These are phyloP conservation scores for Phoma herbarum DNA, from an alignment of 2,329 filamentous ascomycete genomes.

Conservation along the genomic window DNA sequence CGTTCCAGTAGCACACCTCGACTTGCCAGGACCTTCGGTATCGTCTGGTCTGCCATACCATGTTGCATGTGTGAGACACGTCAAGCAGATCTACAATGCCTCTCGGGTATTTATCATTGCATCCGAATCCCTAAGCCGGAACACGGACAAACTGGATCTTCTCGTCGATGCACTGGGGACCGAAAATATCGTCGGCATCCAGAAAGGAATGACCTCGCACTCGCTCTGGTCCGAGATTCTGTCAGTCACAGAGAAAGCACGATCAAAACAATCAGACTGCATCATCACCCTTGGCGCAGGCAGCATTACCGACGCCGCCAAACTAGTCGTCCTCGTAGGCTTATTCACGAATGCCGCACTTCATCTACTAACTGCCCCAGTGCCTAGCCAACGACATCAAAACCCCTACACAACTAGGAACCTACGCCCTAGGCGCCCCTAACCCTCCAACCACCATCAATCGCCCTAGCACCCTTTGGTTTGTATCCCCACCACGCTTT, in stretches of 20 bases:
- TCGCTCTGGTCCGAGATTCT: conserved; percentile 64
- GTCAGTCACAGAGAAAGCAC: conserved; percentile 56
- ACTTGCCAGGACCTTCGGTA: conserved; percentile 51
- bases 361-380: conserved; percentile 29
- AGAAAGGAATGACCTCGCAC: conserved; percentile 63
- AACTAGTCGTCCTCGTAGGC: conserved; percentile 58
- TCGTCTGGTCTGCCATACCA: conserved; percentile 60
- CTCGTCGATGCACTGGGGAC: conserved; percentile 54
- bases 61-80: conserved; percentile 57
- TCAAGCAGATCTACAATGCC: conserved; percentile 55
- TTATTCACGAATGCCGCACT: neutral
- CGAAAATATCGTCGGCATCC: conserved; percentile 55
- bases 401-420: conserved; percentile 11
- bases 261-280: conserved; percentile 55
- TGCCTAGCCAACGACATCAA: conserved; percentile 57
- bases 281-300: conserved; percentile 49
- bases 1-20: conserved; percentile 20
- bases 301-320: conserved; percentile 65
- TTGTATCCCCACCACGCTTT: conserved; percentile 53
- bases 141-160: conserved; percentile 56
- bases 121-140: conserved; percentile 59
- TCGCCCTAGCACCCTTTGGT: neutral
- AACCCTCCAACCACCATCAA: neutral
- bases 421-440: conserved; percentile 1
- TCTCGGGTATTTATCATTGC: conserved; percentile 61